A percentile compares a stretch with the other conserved stretches of the same genome.
These are phyloP conservation scores for Elaeis guineensis DNA, from an alignment of 176 grass and related monocot genomes.

Conservation along the genomic window DNA sequence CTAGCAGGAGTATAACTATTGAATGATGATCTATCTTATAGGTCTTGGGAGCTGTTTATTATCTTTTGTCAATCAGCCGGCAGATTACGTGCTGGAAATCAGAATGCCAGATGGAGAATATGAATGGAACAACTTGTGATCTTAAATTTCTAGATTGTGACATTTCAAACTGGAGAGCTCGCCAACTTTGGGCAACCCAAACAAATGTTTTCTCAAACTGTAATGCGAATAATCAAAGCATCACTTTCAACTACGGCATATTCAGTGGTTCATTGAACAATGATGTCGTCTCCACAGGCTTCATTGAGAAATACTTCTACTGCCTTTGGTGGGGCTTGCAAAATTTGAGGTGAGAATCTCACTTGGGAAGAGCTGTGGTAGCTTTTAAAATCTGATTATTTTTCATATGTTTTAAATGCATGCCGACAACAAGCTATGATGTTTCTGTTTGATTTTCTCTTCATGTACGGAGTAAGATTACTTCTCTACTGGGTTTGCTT, in stretches of 20 bases:
- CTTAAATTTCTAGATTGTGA: constrained; percentile 47
- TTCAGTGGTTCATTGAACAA: constrained; percentile 17
- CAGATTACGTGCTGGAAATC: constrained; percentile 87
- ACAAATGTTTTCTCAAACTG: constrained; percentile 34
- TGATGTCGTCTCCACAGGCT: constrained; percentile 31
- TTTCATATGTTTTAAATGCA: too few relatives aligned
- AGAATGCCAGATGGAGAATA: constrained; percentile 25
- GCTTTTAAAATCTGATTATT: too few relatives aligned
- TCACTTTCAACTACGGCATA: constrained; percentile 41
- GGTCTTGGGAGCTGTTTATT: constrained; percentile 75
- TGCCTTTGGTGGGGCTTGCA: constrained; percentile 90
- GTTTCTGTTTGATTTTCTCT: too few relatives aligned
- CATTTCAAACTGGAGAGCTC: background rate
- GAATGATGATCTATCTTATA: constrained; percentile 20
- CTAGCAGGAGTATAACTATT: too few relatives aligned
- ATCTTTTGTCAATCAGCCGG: constrained; percentile 73
- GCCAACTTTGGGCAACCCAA: background rate
- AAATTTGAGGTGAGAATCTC: constrained; percentile 55
- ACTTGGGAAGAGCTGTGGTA: background rate
- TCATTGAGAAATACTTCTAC: constrained; percentile 68
- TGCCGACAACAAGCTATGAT: too few relatives aligned
- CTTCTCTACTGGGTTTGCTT: too few relatives aligned
- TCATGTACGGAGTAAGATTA: too few relatives aligned
- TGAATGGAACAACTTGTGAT: constrained; percentile 9
- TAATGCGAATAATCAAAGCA: background rate